phyloP scores from a whole-genome alignment of 768 basidiomycete genomes.

The Suillus luteus region DNA sequence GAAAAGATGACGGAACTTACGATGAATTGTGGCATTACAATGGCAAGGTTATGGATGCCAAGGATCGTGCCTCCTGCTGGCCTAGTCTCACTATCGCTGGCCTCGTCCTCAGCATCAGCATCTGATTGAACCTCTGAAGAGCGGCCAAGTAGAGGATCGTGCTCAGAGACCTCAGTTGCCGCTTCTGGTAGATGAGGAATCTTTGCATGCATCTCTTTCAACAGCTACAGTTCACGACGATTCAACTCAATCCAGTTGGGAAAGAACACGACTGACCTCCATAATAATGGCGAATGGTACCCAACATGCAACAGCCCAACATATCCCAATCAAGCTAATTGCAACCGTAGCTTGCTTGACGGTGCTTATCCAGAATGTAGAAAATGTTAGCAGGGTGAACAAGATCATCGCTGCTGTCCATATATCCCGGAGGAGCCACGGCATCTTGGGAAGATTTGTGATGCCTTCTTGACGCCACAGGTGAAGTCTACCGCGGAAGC shows the following conservation, averaged over 20 bases:
- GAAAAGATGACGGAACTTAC: conserved; percentile 47
- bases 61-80: conserved; percentile 88
- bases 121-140: conserved; percentile 51
- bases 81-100: conserved; percentile 29
- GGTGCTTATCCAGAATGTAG: conserved; percentile 84
- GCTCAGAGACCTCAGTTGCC: conserved; percentile 39
- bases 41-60: conserved; percentile 93
- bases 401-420: conserved; percentile 88
- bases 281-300: conserved; percentile 97
- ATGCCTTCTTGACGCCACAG: conserved; percentile 88
- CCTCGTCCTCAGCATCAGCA: conserved; percentile 35
- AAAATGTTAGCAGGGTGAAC: conserved; percentile 77
- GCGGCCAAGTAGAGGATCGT: conserved; percentile 60
- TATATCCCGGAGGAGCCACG: conserved; percentile 89
- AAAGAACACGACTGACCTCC: conserved; percentile 71
- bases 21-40: conserved; percentile 93
- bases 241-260: not conserved
- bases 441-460: conserved; percentile 79
- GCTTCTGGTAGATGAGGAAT: conserved; percentile 21
- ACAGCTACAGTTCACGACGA: conserved; percentile 45
- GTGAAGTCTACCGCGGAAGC: conserved; percentile 69
- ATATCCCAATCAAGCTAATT: conserved; percentile 86
- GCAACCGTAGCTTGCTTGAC: conserved; percentile 80
- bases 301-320: conserved; percentile 99
- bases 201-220: conserved; percentile 66